Base-by-base conservation (phyloP, 116 monocot genomes). In the Zostera marina region DNA sequence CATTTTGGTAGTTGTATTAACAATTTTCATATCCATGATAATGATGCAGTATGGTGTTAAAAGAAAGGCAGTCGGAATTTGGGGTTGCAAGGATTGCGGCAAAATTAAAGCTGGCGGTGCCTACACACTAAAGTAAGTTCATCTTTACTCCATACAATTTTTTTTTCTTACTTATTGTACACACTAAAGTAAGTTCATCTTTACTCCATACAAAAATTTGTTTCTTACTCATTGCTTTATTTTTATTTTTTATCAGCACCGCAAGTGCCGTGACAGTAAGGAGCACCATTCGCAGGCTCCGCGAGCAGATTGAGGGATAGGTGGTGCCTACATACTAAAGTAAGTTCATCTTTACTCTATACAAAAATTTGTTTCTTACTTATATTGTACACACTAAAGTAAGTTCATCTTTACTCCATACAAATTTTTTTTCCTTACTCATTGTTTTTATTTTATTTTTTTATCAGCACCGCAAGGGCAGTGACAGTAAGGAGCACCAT, bases 401-500 rank as follows among this genome's bases (percentile, higher is more conserved):
- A 55, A 76, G 49, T 51, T 78, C 67, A 4, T 7, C n/a, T 24
- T 14, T 3, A 32, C 32, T 32, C 32, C 32, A 5, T 5, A 32
- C n/a, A n/a, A n/a, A n/a, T n/a, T n/a, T n/a, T n/a, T n/a, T n/a
- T n/a, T n/a, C n/a, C n/a, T n/a, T n/a, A n/a, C n/a, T n/a, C n/a
- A n/a, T n/a, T n/a, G n/a, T n/a, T n/a, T n/a, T n/a, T n/a, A n/a
- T n/a, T n/a, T n/a, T n/a, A n/a, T n/a, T 53, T 41, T 17, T 3
- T 70, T 65, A 54, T 0, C 70, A 91, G 91, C 64, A 92, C 92
- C 25, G 92, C 92, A 14, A 86, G 86, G 60, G 92, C 86, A 0
- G 92, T 92, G 17, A 92, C 92, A 11, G 86, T 92, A 39, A 66
- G 92, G 67, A 92, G 92, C 76, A 83, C 92, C 10, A 86, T 92